Percentiles rank a stretch among this genome's conserved stretches.
These are phyloP conservation scores for Euphorbia schlechtendalii DNA, from an alignment of 441 rosid genomes.

Conservation along the genomic window DNA sequence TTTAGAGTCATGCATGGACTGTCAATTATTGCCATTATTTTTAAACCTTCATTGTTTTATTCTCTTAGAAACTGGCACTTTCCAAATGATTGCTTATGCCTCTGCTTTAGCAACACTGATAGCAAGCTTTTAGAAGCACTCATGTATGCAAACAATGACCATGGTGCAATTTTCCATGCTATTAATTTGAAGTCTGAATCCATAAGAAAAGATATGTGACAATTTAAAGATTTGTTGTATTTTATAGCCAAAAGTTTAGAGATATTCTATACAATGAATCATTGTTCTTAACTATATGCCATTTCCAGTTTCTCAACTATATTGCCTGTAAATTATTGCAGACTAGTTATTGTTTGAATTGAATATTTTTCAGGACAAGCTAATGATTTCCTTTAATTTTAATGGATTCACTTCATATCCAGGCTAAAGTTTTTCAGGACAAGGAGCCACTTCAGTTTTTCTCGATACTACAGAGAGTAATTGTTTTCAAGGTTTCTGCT, in stretches of 20 bases:
- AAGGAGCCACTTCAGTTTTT: slow-evolving; percentile 74
- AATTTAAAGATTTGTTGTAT: neutral
- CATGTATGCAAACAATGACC: neutral
- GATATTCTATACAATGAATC: neutral
- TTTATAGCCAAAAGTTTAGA: neutral
- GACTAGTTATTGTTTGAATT: neutral
- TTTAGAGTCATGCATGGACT: neutral
- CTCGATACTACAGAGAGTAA: slow-evolving; percentile 53
- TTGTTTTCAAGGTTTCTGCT: slow-evolving; percentile 60
- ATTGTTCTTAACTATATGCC: no score
- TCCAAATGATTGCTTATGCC: neutral
- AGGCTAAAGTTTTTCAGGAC: slow-evolving; percentile 71
- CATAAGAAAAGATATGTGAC: neutral
- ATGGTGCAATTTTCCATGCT: neutral
- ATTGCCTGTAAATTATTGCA: neutral
- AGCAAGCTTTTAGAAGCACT: neutral
- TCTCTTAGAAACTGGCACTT: neutral
- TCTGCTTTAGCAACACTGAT: slow-evolving; percentile 3
- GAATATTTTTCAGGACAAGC: neutral
- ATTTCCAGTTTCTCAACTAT: neutral
- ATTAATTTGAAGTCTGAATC: no score
- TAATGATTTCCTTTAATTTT: slow-evolving; percentile 9
- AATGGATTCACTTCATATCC: slow-evolving; percentile 19
- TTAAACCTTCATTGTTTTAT: neutral
- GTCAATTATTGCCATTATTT: neutral